These are phyloP conservation scores for Aspergillus heteromorphus DNA, from an alignment of 495 filamentous ascomycete genomes.

Conservation along the genomic window DNA sequence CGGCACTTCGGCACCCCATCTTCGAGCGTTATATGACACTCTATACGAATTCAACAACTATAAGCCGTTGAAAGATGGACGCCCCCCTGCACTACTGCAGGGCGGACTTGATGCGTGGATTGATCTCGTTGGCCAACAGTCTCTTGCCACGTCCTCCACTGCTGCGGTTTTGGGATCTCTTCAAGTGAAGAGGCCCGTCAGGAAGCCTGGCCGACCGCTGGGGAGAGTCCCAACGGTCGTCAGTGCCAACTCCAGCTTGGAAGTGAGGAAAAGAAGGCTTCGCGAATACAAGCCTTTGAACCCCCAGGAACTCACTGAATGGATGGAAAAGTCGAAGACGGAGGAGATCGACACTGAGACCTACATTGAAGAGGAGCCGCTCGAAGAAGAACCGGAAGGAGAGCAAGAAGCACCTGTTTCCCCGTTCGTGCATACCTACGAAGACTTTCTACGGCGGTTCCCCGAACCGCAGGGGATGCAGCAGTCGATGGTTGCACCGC, in stretches of 20 bases:
- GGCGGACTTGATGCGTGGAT: slow-evolving; percentile 87
- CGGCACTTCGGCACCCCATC: slow-evolving; percentile 48
- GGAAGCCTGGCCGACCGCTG: slow-evolving; percentile 44
- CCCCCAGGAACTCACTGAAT: slow-evolving; percentile 54
- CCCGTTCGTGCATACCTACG: slow-evolving; percentile 52
- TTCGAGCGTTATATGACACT: slow-evolving; percentile 70
- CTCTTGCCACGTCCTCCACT: slow-evolving; percentile 55
- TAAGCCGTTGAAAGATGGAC: slow-evolving; percentile 56
- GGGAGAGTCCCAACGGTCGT: slow-evolving; percentile 47
- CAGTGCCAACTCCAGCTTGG: slow-evolving; percentile 47
- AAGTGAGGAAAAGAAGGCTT: slow-evolving; percentile 50
- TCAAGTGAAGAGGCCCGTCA: slow-evolving; percentile 30
- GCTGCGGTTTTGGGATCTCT: slow-evolving; percentile 44
- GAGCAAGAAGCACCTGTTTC: slow-evolving; percentile 26
- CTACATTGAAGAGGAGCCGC: slow-evolving; percentile 35
- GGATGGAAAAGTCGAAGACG: slow-evolving; percentile 54
- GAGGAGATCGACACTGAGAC: slow-evolving; percentile 46
- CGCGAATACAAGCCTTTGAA: slow-evolving; percentile 56
- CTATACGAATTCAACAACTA: slow-evolving; percentile 79
- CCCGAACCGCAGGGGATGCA: slow-evolving; percentile 65
- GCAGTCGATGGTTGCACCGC: slow-evolving; percentile 65
- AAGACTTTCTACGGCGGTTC: slow-evolving; percentile 79
- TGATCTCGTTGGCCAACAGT: slow-evolving; percentile 65
- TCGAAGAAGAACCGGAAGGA: slow-evolving; percentile 31
- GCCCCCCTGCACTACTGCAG: slow-evolving; percentile 66